phyloP scores from a whole-genome alignment of 148 eudicot species.

The Rhododendron ovatum region DNA sequence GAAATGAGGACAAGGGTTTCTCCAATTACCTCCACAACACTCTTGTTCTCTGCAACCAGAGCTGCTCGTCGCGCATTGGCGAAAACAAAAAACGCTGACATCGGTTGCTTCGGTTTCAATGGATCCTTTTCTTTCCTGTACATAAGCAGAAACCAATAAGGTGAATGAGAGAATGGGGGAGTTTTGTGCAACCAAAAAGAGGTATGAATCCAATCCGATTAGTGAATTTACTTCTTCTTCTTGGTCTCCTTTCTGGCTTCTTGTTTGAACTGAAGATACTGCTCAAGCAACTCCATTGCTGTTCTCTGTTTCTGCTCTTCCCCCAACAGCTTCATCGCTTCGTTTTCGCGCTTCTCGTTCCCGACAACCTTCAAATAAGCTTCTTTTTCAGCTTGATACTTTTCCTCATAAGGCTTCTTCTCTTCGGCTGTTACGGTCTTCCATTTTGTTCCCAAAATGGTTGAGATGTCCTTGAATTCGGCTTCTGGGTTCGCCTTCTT shows the following conservation, averaged over 20 bases:
- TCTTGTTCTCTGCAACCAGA: constrained; percentile 61
- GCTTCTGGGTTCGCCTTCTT: constrained; percentile 78
- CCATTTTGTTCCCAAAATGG: constrained; percentile 76
- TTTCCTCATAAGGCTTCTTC: constrained; percentile 90
- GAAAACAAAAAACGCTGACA: constrained; percentile 80
- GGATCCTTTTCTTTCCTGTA: constrained; percentile 85
- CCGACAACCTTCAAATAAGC: constrained; percentile 73
- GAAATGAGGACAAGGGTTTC: not conserved
- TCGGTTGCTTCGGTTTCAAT: constrained; percentile 79
- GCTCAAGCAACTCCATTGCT: constrained; percentile 90
- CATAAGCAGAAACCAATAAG: not conserved
- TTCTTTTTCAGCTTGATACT: constrained; percentile 74
- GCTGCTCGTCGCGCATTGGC: constrained; percentile 53
- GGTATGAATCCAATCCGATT: not conserved
- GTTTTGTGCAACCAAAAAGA: not conserved
- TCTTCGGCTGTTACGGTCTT: constrained; percentile 72
- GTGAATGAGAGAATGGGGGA: not conserved
- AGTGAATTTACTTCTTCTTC: constrained; percentile 52
- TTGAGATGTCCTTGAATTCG: constrained; percentile 77
- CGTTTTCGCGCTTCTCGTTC: constrained; percentile 78
- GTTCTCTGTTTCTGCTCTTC: constrained; percentile 87
- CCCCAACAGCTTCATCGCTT: constrained; percentile 81
- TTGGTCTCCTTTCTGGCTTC: constrained; percentile 64
- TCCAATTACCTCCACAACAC: constrained; percentile 54
- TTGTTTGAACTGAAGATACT: constrained; percentile 75